Evolutionary conservation across 352 stramenopile genomes (phyloP), one percentile per base, ranked within the genome.

Genomic region (Phytopythium sindhum): DNA sequence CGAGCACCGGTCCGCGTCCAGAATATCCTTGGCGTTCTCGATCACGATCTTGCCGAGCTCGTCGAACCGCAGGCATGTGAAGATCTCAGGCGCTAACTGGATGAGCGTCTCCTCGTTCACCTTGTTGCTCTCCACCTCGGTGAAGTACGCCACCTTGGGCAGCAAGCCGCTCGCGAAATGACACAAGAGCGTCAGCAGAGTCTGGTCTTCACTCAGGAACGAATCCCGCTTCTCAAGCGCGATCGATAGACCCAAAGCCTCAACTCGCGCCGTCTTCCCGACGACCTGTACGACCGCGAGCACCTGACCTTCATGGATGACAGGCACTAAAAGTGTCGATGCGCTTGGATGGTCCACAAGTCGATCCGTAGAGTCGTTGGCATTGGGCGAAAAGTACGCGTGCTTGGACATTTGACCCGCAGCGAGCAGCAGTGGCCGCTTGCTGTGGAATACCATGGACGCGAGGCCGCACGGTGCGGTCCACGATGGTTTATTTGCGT

Each of bases 31-130:
- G 12, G 84, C 84, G 26, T 88, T 91, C 37, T 90, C 64, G 54
- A 93, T 93, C 35, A 91, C 80, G 47, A 93, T 72, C 63, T 86
- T 91, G 53, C 81, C 81, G 11, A 93, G 72, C 42, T 90, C 80
- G 23, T 90, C 81, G 37, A 93, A 93, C n/a, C 84, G 80, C 19
- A 93, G 59, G 47, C 84, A 91, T 14, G 84, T 93, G 53, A 91
- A 91, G 17, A 91, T 93, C 74, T 90, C 80, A 2, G 81, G 80
- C 0, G 81, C 81, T 5, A 93, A 55, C 33, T 88, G 77, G 41
- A 93, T 81, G 3, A 93, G 72, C 28, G 81, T 90, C 58, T 90
- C 81, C 67, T 93, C 84, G 67, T 90, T 91, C 47, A 90, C 74
- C 54, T 90, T 90, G 69, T 90, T 91, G 66, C 80, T 89, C 60